phyloP scores from a whole-genome alignment of 2,329 filamentous ascomycete genomes.

The Sphaerostilbella broomeana region DNA sequence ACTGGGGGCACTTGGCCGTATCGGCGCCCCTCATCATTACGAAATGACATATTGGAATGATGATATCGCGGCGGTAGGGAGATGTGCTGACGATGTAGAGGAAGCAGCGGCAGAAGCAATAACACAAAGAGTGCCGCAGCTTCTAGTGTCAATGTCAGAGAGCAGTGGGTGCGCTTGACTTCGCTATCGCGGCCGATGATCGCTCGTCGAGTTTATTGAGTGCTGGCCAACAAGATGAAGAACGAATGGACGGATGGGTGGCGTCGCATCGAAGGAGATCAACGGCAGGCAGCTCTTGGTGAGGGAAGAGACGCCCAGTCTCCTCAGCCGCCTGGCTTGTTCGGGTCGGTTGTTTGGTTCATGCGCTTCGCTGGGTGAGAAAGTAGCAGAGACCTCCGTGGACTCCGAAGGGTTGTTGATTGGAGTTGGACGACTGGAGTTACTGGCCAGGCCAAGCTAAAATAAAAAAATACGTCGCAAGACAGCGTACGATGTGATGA shows the following conservation, averaged over 20 bases:
- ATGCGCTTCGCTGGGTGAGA: too few relatives aligned
- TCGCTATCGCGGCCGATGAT: constrained; percentile 13
- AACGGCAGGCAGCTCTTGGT: not conserved
- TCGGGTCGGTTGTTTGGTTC: not conserved
- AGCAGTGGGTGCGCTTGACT: not conserved
- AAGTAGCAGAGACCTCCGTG: too few relatives aligned
- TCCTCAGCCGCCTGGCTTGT: not conserved
- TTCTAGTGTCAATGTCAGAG: not conserved
- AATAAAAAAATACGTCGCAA: too few relatives aligned
- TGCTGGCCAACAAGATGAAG: constrained; percentile 1
- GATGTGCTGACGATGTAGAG: not conserved
- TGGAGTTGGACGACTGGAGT: too few relatives aligned
- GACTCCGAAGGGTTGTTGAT: constrained; percentile 5
- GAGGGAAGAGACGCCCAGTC: not conserved
- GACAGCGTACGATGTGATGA: not conserved
- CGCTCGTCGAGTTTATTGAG: constrained; percentile 18
- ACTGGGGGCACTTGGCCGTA: constrained; percentile 62
- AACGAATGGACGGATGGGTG: not conserved
- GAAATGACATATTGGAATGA: constrained; percentile 55
- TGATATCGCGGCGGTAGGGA: not conserved
- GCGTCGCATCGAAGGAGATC: constrained; percentile 1
- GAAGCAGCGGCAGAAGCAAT: constrained; percentile 6
- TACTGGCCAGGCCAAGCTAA: not conserved
- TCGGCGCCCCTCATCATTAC: constrained; percentile 54
- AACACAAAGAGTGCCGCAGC: constrained; percentile 3